Conservation (phyloP, 768 basidiomycete species). For the Leccinum imitatum region DNA sequence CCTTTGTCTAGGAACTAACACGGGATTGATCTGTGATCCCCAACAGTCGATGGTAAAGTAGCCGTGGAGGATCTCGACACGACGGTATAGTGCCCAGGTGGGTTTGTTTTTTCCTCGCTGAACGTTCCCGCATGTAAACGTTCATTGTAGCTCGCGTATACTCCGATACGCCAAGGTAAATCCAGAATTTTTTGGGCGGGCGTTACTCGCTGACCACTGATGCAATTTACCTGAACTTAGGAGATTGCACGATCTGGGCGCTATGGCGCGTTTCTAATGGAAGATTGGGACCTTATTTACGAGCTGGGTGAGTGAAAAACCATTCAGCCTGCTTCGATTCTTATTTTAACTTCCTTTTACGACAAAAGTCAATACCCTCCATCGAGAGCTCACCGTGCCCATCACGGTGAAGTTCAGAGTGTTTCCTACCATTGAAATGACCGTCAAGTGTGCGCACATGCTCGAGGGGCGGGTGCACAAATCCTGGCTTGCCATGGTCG, state of each 20-base stretch:
- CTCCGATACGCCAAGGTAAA: slow-evolving; percentile 26
- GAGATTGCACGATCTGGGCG: slow-evolving; percentile 86
- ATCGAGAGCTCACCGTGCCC: slow-evolving; percentile 81
- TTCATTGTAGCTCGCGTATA: slow-evolving; percentile 68
- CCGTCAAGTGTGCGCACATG: slow-evolving; percentile 94
- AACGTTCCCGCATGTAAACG: not conserved
- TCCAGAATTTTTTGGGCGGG: no score
- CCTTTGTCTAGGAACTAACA: not conserved
- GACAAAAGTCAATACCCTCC: slow-evolving; percentile 75
- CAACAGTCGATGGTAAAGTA: slow-evolving; percentile 32
- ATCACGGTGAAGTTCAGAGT: slow-evolving; percentile 97
- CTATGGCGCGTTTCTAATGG: slow-evolving; percentile 91
- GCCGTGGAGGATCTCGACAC: slow-evolving; percentile 87
- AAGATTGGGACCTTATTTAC: slow-evolving; percentile 91
- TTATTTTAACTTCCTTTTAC: not conserved
- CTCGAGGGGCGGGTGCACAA: slow-evolving; percentile 94
- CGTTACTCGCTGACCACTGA: slow-evolving; percentile 39
- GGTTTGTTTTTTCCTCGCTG: slow-evolving; percentile 1
- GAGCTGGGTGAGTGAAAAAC: slow-evolving; percentile 57
- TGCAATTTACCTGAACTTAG: slow-evolving; percentile 93
- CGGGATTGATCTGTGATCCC: not conserved
- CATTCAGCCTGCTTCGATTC: not conserved
- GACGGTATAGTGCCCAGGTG: slow-evolving; percentile 81
- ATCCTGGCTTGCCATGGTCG: slow-evolving; percentile 94
- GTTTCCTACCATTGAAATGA: slow-evolving; percentile 81